A percentile compares a stretch with the other conserved stretches of the same genome.
Evolutionary conservation across 2,329 filamentous ascomycete genomes (phyloP).

Genomic region (Phyllosticta citriasiana): DNA sequence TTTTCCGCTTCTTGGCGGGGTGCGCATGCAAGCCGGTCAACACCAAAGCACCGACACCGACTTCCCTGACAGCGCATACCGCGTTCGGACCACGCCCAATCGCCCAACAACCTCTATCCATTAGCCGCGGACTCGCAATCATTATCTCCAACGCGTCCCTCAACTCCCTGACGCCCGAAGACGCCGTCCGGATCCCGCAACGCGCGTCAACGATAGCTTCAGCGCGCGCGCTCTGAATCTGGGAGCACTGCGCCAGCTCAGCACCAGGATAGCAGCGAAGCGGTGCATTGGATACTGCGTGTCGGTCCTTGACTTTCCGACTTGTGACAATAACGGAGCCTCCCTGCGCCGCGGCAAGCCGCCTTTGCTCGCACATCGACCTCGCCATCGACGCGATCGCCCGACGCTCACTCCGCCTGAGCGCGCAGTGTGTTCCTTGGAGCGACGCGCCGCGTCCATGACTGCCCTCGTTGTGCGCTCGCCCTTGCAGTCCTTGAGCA

Average conservation of each 20-base stretch:
- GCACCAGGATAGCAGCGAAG: neutral
- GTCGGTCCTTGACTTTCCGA: neutral
- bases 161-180: neutral
- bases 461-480: constrained; percentile 19
- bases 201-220: neutral
- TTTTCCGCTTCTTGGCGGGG: neutral
- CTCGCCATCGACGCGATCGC: neutral
- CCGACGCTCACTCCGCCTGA: neutral
- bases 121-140: neutral
- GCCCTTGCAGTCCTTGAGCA: constrained; percentile 37
- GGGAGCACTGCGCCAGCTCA: neutral
- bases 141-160: neutral
- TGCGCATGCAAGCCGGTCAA: neutral
- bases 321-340: neutral
- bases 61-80: constrained; percentile 4
- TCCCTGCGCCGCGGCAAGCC: neutral
- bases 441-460: constrained; percentile 4
- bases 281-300: neutral
- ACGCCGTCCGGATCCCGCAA: neutral
- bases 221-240: neutral
- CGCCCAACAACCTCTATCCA: neutral
- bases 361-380: neutral
- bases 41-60: constrained; percentile 1
- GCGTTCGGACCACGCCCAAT: neutral
- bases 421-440: neutral